Evolutionary conservation across 2,329 filamentous ascomycete genomes (phyloP), one percentile per base, ranked within the genome.

Genomic region (Chrysoporthe puriensis): DNA sequence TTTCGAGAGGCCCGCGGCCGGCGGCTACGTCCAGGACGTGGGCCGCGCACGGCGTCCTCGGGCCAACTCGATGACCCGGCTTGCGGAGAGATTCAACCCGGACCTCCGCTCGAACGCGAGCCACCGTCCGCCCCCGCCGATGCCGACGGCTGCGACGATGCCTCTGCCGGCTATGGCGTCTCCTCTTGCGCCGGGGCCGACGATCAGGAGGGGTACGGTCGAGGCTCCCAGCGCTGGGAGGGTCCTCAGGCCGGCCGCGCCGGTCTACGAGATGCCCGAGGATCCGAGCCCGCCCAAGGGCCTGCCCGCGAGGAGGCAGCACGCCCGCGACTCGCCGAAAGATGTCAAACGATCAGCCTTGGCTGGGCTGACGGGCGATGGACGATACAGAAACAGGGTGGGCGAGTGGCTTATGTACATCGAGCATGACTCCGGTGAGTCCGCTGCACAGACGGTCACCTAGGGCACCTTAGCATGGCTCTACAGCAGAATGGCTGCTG

Each of bases 341-440:
- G 78, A 78, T 40, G 84, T 83, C 62, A 77, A 80, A 18, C 11
- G 16, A 42, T 64, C 63, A 16, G 63, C 63, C 58, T 74, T 85
- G 73, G 84, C 84, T 36, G 84, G 84, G 4, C 77, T 86, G 50
- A 79, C 77, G 50, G 81, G 81, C 4, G 76, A 77, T 40, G 81
- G 79, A 0, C 77, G 79, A 44, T 84, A 84, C 11, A 79, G 81
- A 79, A 78, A 81, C 70, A 78, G 84, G 7, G 83, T 86, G 21
- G 76, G 75, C 56, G 81, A 84, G 66, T 86, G 84, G 84, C 78
- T 78, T 68, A 79, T 76, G 52, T 84, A 83, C 74, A 81, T 86
- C 18, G 78, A 80, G 69, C 79, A 79, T 7, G 83, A 82, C 4
- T 70, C 75, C 50, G 79, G 80, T 54, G 78, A 80, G 52, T 75